Evolutionary conservation across 2,329 filamentous ascomycete genomes (phyloP), one percentile per base, ranked within the genome.

Genomic region (Akanthomyces dipterigenus): DNA sequence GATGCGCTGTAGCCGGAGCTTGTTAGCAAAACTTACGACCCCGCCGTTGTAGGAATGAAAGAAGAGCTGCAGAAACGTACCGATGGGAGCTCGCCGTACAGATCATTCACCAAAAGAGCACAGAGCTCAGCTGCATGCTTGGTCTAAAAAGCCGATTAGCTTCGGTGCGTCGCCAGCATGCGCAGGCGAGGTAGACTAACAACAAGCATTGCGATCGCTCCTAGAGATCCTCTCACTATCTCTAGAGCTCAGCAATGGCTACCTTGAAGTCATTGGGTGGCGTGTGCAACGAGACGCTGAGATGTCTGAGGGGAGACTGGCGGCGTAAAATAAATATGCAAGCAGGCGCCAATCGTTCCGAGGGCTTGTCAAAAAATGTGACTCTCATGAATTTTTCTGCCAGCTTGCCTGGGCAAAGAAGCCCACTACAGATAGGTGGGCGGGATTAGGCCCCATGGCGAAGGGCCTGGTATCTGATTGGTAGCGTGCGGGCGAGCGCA

Each of bases 11-110:
- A 42, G 36, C 58, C 36, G 79, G 28, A 22, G 2, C 5, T 14
- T 45, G 38, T 46, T 45, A 51, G 49, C 40, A 24, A 20, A 20
- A 14, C 36, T 7, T 12, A 9, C 42, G 6, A 46, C 28, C 28
- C 36, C 40, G 28, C 20, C 14, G 14, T 20, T 40, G 20, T 12
- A 24, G 3, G 3, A n/a, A 31, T 11, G 7, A 36, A 1, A 26
- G 20, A 31, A 34, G 5, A 6, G 12, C 26, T 4, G 6, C 7
- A 38, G 36, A 54, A 28, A n/a, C 88, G 70, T 89, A 97, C 93
- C 72, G 91, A 91, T 64, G 92, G 91, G 63, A 98, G 86, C 77
- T 96, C 90, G 71, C 95, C 95, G 75, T 95, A 93, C 63, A 90
- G 82, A 73, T 97, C 92, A 72, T 92, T 87, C 65, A 98, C 88